Evolutionary conservation across 2,329 filamentous ascomycete genomes (phyloP), one percentile per base, ranked within the genome.

Genomic region (Didymellaceae sp.): DNA sequence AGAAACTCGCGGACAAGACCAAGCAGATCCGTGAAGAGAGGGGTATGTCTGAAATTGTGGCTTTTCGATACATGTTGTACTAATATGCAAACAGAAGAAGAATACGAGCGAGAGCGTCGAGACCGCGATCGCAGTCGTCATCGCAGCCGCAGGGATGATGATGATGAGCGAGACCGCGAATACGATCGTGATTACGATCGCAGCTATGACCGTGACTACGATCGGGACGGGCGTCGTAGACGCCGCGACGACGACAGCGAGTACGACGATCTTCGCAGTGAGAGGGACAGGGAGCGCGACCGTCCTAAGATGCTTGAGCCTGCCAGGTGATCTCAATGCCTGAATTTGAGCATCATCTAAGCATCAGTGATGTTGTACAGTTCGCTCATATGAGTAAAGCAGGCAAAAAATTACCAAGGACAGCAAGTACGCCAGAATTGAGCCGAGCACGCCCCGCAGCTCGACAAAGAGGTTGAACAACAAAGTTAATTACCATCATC

Each of bases 1-100:
- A 96, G 73, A 86, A 85, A 25, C 91, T 96, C 68, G 91, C 91
- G 10, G 83, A 86, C 56, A 88, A 87, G 39, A 97, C 93, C 8
- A 85, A 87, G 58, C 85, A 90, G 66, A 84, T 97, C 54, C 83
- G 91, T 84, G 89, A 73, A 41, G 49, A 34, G 39, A 53, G 63
- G 55, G 61, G 63, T 66, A 48, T 18, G 59, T 52, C 22, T 6
- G 1, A 22, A 10, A 16, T 5, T 1, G 16, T 10, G 4, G 10
- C 1, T 2, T 18, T 9, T 17, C 22, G 26, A 13, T n/a, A 20
- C 30, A 4, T 16, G 11, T 10, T 10, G 6, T 11, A 25, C 55
- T 69, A 45, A 70, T 40, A n/a, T 7, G 6, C 25, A 1, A 20
- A 16, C 41, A 67, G 69, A 71, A 42, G 67, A 69, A 14, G 67